Base-by-base conservation (phyloP, 345 rosid species). In the Brassica incana region DNA sequence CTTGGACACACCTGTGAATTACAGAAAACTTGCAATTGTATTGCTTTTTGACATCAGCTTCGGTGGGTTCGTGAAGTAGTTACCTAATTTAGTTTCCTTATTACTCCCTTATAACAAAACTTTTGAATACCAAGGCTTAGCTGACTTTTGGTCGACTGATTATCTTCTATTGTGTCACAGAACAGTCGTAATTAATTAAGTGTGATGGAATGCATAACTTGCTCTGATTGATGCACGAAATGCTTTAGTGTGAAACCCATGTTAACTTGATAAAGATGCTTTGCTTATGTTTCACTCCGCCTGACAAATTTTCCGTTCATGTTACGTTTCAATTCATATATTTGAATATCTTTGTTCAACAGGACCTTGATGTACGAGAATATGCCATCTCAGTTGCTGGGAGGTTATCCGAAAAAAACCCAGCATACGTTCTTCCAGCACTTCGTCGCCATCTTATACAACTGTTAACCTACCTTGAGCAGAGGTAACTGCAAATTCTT, bases 391-490 rank as follows among this genome's bases (percentile, higher is more conserved):
- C 99, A 11, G 86, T 95, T 69, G 92, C 96, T 76, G 99, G 99
- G 82, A 86, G 97, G 80, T 84, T 95, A 81, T 93, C 99, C 15
- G 98, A 93, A 81, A 95, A 90, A 85, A 95, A 95, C 82, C 99
- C 99, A 56, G 98, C 99, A 65, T 95, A 95, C 83, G 99, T 95
- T 80, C 97, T 95, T 86, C 99, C 99, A 33, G 99, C 99, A 74
- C 95, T 95, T 78, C 99, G 98, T 77, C 99, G 98, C 75, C 96
- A 95, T 86, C 93, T 95, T 73, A 95, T 95, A 86, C 99, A 93
- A 81, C 78, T 95, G 82, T 85, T 95, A 87, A 95, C 99, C 52
- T 93, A 92, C 88, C 89, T 95, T 64, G 94, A 90, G 78, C 97
- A 86, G 79, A 95, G 99, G 99, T 95, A 83, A 88, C 75, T 72